Evolutionary conservation across 2,329 filamentous ascomycete species (phyloP).

Genomic region (Trichophyton mentagrophytes): DNA sequence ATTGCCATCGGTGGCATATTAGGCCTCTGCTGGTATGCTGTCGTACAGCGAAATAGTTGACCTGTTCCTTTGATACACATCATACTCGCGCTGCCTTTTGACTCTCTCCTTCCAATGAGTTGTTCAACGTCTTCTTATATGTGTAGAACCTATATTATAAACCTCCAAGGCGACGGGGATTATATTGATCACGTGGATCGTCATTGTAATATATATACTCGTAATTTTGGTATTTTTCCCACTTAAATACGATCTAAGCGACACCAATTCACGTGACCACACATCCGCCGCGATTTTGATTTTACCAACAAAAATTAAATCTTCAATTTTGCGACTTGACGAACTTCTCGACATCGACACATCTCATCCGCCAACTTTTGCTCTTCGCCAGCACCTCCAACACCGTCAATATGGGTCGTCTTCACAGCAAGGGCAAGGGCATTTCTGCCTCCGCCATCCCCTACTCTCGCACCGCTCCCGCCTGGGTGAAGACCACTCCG

Average conservation of each 20-base stretch:
- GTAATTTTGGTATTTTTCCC: neutral
- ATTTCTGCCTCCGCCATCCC: constrained; percentile 92
- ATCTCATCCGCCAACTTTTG: neutral
- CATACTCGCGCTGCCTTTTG: neutral
- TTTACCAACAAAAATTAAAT: neutral
- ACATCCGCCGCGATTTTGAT: neutral
- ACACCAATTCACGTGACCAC: constrained; percentile 7
- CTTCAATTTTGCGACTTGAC: neutral
- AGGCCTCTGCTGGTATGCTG: constrained; percentile 38
- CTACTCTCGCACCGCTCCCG: constrained; percentile 83
- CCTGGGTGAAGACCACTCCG: constrained; percentile 98
- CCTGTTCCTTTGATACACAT: neutral
- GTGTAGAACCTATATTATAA: no score
- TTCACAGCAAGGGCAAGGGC: constrained; percentile 99
- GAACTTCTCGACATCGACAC: constrained; percentile 1
- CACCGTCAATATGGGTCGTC: constrained; percentile 61
- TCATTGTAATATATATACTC: neutral
- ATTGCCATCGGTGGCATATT: constrained; percentile 38
- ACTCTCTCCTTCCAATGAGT: neutral
- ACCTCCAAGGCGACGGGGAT: no score
- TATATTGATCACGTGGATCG: neutral
- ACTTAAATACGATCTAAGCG: neutral
- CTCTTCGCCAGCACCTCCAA: constrained; percentile 10
- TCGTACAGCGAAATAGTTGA: constrained; percentile 18
- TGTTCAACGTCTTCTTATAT: neutral